phyloP scores from a whole-genome alignment of 768 basidiomycete species.

The Tulasnella sp. region DNA sequence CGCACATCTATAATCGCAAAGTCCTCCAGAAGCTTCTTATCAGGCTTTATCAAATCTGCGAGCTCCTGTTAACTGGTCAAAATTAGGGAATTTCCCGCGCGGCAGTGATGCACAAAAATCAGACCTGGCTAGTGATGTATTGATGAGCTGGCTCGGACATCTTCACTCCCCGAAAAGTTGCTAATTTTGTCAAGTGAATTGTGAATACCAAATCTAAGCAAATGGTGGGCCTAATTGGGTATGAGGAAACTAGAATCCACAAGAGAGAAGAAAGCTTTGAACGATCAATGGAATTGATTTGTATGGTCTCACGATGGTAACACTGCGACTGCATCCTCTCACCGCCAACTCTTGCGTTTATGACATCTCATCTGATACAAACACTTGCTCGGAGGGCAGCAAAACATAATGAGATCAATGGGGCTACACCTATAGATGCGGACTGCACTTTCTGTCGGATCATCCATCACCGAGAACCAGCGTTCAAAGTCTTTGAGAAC shows the following conservation, averaged over 20 bases:
- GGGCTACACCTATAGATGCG: too few species aligned
- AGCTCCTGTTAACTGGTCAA: conserved; percentile 43
- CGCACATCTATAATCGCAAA: conserved; percentile 75
- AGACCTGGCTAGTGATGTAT: conserved; percentile 12
- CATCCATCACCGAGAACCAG: conserved; percentile 38
- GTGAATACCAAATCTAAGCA: too few species aligned
- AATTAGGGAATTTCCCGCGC: too few species aligned
- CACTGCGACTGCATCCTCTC: too few species aligned
- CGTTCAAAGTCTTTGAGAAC: conserved; percentile 47
- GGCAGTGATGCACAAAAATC: not conserved
- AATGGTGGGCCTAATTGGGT: too few species aligned
- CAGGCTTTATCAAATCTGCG: conserved; percentile 57
- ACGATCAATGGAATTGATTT: too few species aligned
- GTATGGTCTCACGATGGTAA: too few species aligned
- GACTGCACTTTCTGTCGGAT: conserved; percentile 60
- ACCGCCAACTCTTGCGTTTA: not conserved
- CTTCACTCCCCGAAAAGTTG: not conserved
- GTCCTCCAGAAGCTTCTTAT: conserved; percentile 48
- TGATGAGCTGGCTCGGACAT: not conserved
- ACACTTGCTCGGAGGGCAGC: conserved; percentile 3
- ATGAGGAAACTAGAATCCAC: too few species aligned
- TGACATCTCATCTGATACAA: conserved; percentile 6
- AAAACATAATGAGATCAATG: not conserved
- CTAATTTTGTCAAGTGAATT: too few species aligned
- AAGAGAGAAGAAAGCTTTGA: too few species aligned